Conservation (phyloP, 1,284 basidiomycete species). For the Apiotrichum gracile region DNA sequence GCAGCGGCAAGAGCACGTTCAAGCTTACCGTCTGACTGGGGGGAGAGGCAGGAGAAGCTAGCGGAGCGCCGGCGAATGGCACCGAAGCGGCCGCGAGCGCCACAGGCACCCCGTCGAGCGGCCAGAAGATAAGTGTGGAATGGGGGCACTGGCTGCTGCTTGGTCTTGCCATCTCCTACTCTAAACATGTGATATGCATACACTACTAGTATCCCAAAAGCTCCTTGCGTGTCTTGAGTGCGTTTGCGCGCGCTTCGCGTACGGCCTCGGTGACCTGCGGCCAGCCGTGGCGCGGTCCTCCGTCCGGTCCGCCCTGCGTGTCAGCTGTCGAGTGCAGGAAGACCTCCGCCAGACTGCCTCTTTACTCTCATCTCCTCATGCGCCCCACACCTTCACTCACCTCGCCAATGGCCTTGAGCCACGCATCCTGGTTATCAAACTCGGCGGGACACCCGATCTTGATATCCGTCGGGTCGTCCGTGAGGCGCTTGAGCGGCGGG, state of each 20-base stretch:
- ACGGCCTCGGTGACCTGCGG: neutral
- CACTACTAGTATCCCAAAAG: conserved; percentile 16
- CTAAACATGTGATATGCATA: no score
- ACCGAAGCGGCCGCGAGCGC: no score
- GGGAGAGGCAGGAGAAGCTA: no score
- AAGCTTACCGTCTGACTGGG: neutral
- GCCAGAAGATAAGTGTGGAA: no score
- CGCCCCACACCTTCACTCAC: neutral
- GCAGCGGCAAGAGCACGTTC: neutral
- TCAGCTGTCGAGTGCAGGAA: neutral
- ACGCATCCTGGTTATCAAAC: conserved; percentile 22
- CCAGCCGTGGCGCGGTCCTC: conserved; percentile 7
- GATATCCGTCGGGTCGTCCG: conserved; percentile 11
- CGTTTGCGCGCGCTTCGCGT: conserved; percentile 9
- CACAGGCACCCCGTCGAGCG: no score
- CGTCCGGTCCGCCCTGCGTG: conserved; percentile 2
- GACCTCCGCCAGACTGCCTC: no score
- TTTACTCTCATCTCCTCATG: no score
- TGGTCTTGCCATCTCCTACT: no score
- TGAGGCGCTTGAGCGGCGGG: conserved; percentile 12
- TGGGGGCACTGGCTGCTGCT: no score
- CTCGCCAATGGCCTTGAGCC: conserved; percentile 24
- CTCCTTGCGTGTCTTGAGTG: conserved; percentile 7
- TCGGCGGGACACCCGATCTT: conserved; percentile 17
- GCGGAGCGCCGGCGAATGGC: no score